phyloP scores from a whole-genome alignment of 345 rosid species.

The Gossypium mustelinum region DNA sequence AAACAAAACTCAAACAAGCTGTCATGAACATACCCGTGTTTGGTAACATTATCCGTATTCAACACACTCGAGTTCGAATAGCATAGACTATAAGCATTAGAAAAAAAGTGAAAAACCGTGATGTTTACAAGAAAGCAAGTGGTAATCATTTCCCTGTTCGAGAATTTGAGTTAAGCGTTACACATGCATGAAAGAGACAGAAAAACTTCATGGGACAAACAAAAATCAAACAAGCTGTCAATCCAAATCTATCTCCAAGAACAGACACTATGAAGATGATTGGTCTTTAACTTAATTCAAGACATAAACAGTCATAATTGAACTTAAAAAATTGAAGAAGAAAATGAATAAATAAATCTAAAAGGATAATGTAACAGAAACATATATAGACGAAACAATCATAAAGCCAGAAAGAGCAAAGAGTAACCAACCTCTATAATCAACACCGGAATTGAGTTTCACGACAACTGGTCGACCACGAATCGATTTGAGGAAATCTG shows the following conservation, averaged over 20 bases:
- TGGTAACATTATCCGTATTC: too few species aligned
- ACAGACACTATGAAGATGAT: background rate
- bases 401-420: background rate
- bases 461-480: constrained; percentile 95
- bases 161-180: background rate
- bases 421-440: constrained; percentile 61
- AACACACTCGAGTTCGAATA: background rate
- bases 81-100: background rate
- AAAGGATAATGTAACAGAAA: background rate
- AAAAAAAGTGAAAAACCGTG: background rate
- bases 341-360: background rate
- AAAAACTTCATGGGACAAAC: background rate
- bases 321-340: background rate
- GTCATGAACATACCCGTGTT: too few species aligned
- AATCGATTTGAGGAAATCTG: constrained; percentile 89
- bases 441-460: constrained; percentile 88
- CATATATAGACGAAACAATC: background rate
- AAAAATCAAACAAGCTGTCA: background rate
- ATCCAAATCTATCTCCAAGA: background rate
- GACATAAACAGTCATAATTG: background rate
- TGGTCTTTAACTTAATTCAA: background rate
- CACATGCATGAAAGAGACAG: background rate
- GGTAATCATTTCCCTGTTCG: background rate
- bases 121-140: background rate
- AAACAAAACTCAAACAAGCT: too few species aligned